Percentiles rank a stretch among this genome's conserved stretches.
phyloP scores from a whole-genome alignment of 441 rosid genomes.

The Adansonia rubrostipa region DNA sequence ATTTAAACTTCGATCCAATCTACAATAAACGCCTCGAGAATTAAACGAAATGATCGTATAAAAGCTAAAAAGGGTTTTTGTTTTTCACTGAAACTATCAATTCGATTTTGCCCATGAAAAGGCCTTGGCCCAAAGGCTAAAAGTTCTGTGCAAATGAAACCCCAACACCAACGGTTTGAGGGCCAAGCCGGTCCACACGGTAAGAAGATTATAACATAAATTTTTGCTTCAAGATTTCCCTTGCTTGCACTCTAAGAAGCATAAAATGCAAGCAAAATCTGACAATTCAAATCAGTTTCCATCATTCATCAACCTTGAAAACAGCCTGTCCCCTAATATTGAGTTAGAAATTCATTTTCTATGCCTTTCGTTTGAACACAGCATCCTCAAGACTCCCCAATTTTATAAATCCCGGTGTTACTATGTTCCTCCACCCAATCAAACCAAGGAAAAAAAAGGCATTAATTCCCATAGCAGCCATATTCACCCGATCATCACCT shows the following conservation, averaged over 20 bases:
- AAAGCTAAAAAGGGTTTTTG: too few relatives aligned
- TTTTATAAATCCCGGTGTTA: slow-evolving; percentile 21
- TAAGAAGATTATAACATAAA: not conserved
- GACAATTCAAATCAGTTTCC: slow-evolving; percentile 23
- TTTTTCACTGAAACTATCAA: not conserved
- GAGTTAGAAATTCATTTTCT: slow-evolving; percentile 48
- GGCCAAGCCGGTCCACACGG: not conserved
- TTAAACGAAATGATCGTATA: too few relatives aligned
- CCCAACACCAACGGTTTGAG: not conserved
- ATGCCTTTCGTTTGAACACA: slow-evolving; percentile 40
- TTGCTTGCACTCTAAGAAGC: slow-evolving; percentile 65
- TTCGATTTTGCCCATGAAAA: not conserved
- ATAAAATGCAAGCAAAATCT: slow-evolving; percentile 47
- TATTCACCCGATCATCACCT: not conserved
- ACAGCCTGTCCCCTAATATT: slow-evolving; percentile 46
- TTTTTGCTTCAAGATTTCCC: not conserved
- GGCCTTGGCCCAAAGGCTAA: not conserved
- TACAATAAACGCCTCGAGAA: too few relatives aligned
- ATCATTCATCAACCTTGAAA: slow-evolving; percentile 48
- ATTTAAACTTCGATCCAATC: too few relatives aligned
- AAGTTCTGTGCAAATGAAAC: not conserved
- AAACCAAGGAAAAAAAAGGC: not conserved
- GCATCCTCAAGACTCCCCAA: slow-evolving; percentile 19
- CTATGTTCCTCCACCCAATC: slow-evolving; percentile 16
- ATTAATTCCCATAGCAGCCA: not conserved